These are phyloP conservation scores for Hypoxylon sp. DNA, from an alignment of 2,329 filamentous ascomycete genomes.

Conservation along the genomic window DNA sequence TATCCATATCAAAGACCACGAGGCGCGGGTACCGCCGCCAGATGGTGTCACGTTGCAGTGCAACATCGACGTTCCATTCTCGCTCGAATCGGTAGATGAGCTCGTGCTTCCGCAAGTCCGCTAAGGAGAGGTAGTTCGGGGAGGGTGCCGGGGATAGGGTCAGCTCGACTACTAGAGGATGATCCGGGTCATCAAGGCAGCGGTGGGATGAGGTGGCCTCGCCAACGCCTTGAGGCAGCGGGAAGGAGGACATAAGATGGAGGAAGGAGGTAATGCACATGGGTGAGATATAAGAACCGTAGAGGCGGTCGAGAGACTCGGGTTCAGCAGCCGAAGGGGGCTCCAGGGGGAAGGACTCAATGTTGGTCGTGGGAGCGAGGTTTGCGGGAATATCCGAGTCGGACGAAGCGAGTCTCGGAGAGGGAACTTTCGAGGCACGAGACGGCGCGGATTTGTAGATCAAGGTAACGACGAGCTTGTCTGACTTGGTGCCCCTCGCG, in stretches of 20 bases:
- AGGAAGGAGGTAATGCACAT: conserved; percentile 74
- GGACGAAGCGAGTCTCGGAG: conserved; percentile 53
- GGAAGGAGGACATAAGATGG: conserved; percentile 73
- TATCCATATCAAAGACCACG: conserved; percentile 99
- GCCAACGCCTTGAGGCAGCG: conserved; percentile 62
- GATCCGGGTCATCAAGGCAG: conserved; percentile 70
- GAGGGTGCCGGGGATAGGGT: conserved; percentile 71
- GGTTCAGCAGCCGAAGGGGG: conserved; percentile 64
- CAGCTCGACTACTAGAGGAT: conserved; percentile 74
- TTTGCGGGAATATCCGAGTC: conserved; percentile 62
- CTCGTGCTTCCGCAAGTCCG: conserved; percentile 82
- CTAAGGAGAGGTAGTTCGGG: conserved; percentile 72
- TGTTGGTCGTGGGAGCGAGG: conserved; percentile 69
- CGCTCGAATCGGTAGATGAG: conserved; percentile 85
- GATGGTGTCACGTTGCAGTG: conserved; percentile 78
- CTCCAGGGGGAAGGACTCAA: conserved; percentile 70
- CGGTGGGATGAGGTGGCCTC: conserved; percentile 71
- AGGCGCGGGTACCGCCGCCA: conserved; percentile 85
- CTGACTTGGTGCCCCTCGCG: conserved; percentile 58
- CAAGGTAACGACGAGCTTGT: conserved; percentile 70
- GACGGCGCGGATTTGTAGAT: conserved; percentile 66
- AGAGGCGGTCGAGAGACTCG: conserved; percentile 72
- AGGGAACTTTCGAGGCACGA: conserved; percentile 49
- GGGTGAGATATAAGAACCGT: conserved; percentile 73
- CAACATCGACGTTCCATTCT: conserved; percentile 89